Percentiles rank a stretch among this genome's conserved stretches.
Conservation (phyloP, 768 basidiomycete genomes). For the Porpolomopsis calyptriformis region DNA sequence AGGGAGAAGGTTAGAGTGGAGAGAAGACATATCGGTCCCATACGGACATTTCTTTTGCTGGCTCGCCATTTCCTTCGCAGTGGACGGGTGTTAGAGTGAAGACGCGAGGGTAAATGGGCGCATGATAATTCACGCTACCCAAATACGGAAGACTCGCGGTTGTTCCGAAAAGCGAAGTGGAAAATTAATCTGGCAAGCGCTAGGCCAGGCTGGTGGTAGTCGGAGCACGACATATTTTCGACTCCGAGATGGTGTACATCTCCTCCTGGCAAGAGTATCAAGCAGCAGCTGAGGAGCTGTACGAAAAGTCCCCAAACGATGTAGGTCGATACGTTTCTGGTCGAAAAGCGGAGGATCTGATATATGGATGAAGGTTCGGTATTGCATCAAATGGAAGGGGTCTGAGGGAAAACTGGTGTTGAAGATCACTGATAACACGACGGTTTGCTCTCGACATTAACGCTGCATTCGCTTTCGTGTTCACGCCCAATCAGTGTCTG, state of each 20-base stretch:
- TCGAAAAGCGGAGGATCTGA: background rate
- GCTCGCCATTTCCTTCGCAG: constrained; percentile 14
- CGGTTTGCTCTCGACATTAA: constrained; percentile 39
- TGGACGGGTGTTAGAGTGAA: too few species aligned
- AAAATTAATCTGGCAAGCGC: too few species aligned
- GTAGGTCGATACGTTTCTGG: constrained; percentile 32
- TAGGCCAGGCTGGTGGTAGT: too few species aligned
- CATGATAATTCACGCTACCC: too few species aligned
- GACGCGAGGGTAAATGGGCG: too few species aligned
- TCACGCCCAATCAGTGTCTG: constrained; percentile 53
- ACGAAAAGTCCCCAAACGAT: constrained; percentile 65
- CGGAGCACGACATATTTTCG: too few species aligned
- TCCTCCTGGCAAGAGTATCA: constrained; percentile 84
- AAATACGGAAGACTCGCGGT: too few species aligned
- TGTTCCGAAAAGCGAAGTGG: too few species aligned
- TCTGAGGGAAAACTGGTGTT: constrained; percentile 81
- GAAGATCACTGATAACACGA: constrained; percentile 86
- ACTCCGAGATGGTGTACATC: constrained; percentile 82
- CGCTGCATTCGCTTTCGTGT: background rate
- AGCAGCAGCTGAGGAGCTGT: constrained; percentile 81
- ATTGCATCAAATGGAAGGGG: constrained; percentile 85
- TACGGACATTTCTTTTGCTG: constrained; percentile 24
- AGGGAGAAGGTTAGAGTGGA: background rate
- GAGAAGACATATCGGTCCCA: background rate
- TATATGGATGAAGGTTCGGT: constrained; percentile 52